Evolutionary conservation across 768 basidiomycete genomes (phyloP).

Genomic region (Naematelia aurantialba): DNA sequence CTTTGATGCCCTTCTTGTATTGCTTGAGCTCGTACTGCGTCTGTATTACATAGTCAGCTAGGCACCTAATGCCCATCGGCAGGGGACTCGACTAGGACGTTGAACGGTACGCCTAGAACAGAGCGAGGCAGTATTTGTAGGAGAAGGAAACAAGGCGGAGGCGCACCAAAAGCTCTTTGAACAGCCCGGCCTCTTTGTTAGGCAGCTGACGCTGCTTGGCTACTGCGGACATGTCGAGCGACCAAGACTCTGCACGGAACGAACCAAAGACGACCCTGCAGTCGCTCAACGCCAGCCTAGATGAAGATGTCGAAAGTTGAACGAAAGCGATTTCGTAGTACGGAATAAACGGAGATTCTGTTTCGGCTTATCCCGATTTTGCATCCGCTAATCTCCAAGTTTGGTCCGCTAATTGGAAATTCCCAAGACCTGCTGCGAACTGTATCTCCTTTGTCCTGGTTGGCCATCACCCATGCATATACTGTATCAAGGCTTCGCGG

Average conservation of each 20-base stretch:
- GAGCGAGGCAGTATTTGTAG: too few relatives aligned
- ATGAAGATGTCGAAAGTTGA: neutral
- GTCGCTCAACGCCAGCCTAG: too few relatives aligned
- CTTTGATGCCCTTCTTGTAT: conserved; percentile 82
- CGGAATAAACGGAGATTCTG: too few relatives aligned
- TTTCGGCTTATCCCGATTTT: too few relatives aligned
- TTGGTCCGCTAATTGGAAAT: neutral
- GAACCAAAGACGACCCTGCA: too few relatives aligned
- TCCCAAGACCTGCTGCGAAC: too few relatives aligned
- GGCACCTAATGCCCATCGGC: too few relatives aligned
- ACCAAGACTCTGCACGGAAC: neutral
- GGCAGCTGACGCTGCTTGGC: conserved; percentile 60
- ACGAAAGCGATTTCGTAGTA: neutral
- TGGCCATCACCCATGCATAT: neutral
- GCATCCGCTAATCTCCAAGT: too few relatives aligned
- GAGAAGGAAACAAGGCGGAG: conserved; percentile 3
- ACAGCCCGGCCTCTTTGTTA: conserved; percentile 76
- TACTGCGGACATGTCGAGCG: conserved; percentile 22
- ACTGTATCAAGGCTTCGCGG: neutral
- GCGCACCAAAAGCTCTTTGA: conserved; percentile 72
- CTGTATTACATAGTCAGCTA: conserved; percentile 24
- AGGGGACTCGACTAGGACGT: too few relatives aligned
- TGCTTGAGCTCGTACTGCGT: conserved; percentile 79
- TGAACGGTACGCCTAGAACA: too few relatives aligned
- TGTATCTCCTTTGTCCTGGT: too few relatives aligned